Base-by-base conservation (phyloP, 768 basidiomycete species). In the Glaciozyma antarctica region DNA sequence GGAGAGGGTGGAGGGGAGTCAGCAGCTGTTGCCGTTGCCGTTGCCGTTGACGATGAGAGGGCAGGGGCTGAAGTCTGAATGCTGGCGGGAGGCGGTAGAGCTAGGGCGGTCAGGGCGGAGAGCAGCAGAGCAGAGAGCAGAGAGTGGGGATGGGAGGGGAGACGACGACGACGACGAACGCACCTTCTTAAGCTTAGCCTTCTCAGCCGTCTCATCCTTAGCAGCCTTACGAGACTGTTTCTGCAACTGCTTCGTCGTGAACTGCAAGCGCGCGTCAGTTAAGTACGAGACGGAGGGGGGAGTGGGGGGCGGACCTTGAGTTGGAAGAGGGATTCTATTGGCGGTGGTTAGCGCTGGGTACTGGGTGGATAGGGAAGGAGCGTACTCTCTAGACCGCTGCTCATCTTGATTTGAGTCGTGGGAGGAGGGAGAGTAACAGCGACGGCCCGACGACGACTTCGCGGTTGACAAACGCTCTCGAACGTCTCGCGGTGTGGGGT, bases 221-320 rank as follows among this genome's bases (percentile, higher is more conserved):
- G 91, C 85, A 0, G 95, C 93, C 78, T 98, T 98, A 81, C 90
- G 93, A 5, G 95, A 91, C 78, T 99, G 95, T 58, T 88, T 83
- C 76, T 82, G 87, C 26, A 99, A 82, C 44, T 90, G 85, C 83
- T 98, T 99, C 67, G 95, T 92, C 24, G 95, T 99, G 81, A 99
- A 98, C 94, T 99, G 28, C 34, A n/a, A n/a, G n/a, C n/a, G n/a
- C n/a, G n/a, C n/a, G 43, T 41, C 32, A 38, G n/a, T 38, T 44
- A 32, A 45, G 57, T 3, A 8, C 52, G 2, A 41, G 34, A 26
- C n/a, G 53, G 54, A 32, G 26, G 2, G 44, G 38, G 9, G 61
- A 45, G 63, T 47, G 51, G 41, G 54, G 22, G 43, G 67, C 77
- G 55, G 65, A 92, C 94, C 84, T 99, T 99, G 73, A 99, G 87